Evolutionary conservation across 176 grass and related monocot species (phyloP).

Genomic region (Alopecurus myosuroides): DNA sequence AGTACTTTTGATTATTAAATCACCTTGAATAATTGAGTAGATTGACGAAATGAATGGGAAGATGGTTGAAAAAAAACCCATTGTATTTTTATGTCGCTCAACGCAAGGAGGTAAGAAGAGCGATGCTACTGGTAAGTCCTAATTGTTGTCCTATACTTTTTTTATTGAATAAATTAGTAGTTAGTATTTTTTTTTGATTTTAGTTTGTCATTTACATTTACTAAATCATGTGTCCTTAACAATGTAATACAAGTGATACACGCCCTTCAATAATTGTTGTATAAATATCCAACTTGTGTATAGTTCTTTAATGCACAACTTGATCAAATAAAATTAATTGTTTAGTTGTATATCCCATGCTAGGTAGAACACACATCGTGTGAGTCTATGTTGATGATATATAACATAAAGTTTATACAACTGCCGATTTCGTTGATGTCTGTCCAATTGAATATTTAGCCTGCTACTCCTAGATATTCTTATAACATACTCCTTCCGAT

Average conservation of each 20-base stretch:
- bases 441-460: too few relatives aligned
- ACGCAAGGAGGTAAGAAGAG: conserved; percentile 40
- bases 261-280: background rate
- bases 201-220: background rate
- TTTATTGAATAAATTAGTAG: background rate
- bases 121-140: conserved; percentile 23
- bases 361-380: background rate
- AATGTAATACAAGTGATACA: background rate
- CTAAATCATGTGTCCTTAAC: background rate
- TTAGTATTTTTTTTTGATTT: background rate
- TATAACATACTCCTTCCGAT: too few relatives aligned
- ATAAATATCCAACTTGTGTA: background rate
- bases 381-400: too few relatives aligned
- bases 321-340: background rate
- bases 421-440: too few relatives aligned
- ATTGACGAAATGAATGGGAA: conserved; percentile 44
- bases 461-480: too few relatives aligned
- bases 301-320: too few relatives aligned
- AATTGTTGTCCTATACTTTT: too few relatives aligned
- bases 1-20: background rate
- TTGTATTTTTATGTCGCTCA: conserved; percentile 47
- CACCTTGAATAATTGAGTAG: too few relatives aligned
- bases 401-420: too few relatives aligned
- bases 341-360: background rate
- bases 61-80: conserved; percentile 38